phyloP scores from a whole-genome alignment of 2,329 filamentous ascomycete genomes.

The Helminthosporium solani region DNA sequence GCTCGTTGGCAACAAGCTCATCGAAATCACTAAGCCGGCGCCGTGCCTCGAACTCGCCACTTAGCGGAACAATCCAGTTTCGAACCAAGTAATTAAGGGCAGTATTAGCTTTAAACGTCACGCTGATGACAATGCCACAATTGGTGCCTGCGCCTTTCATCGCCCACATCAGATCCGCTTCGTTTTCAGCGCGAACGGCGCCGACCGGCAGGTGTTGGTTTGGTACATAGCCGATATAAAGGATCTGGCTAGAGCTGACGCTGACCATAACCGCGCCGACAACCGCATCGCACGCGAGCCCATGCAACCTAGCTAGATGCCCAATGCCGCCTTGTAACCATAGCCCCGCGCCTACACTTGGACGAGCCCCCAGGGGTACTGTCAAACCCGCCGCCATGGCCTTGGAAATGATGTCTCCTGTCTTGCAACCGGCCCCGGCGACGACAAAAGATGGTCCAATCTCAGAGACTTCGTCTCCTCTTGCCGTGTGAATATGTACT shows the following conservation, averaged over 20 bases:
- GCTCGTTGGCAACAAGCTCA: conserved; percentile 39
- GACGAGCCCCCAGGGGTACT: conserved; percentile 61
- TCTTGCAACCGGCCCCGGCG: conserved; percentile 58
- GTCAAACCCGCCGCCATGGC: conserved; percentile 52
- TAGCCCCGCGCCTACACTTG: conserved; percentile 63
- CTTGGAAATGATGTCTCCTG: conserved; percentile 54
- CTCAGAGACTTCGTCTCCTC: conserved; percentile 15
- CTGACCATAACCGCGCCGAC: conserved; percentile 62
- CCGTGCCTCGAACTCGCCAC: conserved; percentile 32
- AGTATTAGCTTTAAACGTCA: conserved; percentile 52
- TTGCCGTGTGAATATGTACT: conserved; percentile 46
- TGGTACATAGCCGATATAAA: conserved; percentile 57
- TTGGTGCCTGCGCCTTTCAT: conserved; percentile 61
- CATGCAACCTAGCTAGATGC: conserved; percentile 56
- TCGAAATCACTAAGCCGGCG: conserved; percentile 46
- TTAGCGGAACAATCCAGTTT: conserved; percentile 32
- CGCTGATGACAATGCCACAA: conserved; percentile 58
- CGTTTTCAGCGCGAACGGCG: conserved; percentile 49
- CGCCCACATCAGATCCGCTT: conserved; percentile 58
- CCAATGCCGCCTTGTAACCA: conserved; percentile 68
- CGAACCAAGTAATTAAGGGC: conserved; percentile 44
- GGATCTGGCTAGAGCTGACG: conserved; percentile 49
- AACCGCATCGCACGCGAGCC: conserved; percentile 61
- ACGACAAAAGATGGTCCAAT: conserved; percentile 51
- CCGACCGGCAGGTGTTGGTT: conserved; percentile 44